Evolutionary conservation across 1,284 basidiomycete species (phyloP).

Genomic region (Malassezia psittaci): DNA sequence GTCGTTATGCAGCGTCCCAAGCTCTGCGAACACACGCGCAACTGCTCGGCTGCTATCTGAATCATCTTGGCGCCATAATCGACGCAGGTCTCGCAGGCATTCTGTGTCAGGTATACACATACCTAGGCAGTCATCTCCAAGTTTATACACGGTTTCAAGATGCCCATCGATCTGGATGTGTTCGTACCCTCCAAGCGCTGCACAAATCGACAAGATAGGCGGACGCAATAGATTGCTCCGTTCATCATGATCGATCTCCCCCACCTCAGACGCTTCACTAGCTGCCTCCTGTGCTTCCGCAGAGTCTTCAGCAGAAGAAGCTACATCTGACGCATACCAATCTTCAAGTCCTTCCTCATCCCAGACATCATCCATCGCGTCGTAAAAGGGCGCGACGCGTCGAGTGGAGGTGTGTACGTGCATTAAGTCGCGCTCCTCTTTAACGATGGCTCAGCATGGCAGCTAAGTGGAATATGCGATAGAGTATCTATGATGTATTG

Average conservation of each 20-base stretch:
- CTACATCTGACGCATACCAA: slow-evolving; percentile 6
- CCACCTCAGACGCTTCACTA: slow-evolving; percentile 6
- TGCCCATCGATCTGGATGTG: slow-evolving; percentile 21
- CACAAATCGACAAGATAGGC: slow-evolving; percentile 33
- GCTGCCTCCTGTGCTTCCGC: neutral
- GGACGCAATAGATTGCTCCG: slow-evolving; percentile 26
- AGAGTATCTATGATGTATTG: no score
- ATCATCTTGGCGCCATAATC: slow-evolving; percentile 42
- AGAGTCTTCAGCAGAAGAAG: neutral
- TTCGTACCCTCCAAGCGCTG: slow-evolving; percentile 42
- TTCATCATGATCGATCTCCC: slow-evolving; percentile 21
- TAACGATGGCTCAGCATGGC: no score
- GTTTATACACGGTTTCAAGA: slow-evolving; percentile 21
- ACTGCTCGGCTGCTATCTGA: slow-evolving; percentile 37
- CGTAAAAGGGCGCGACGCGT: slow-evolving; percentile 2
- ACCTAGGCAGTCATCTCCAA: slow-evolving; percentile 40
- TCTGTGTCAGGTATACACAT: slow-evolving; percentile 17
- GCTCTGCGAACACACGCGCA: slow-evolving; percentile 38
- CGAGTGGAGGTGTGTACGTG: slow-evolving; percentile 1
- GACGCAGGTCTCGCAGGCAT: slow-evolving; percentile 39
- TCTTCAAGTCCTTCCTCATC: slow-evolving; percentile 3
- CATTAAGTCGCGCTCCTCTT: no score
- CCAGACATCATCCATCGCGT: neutral
- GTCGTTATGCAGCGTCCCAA: slow-evolving; percentile 39
- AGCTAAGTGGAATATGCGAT: no score